Conservation (phyloP, 345 rosid species). For the Gossypium stocksii region DNA sequence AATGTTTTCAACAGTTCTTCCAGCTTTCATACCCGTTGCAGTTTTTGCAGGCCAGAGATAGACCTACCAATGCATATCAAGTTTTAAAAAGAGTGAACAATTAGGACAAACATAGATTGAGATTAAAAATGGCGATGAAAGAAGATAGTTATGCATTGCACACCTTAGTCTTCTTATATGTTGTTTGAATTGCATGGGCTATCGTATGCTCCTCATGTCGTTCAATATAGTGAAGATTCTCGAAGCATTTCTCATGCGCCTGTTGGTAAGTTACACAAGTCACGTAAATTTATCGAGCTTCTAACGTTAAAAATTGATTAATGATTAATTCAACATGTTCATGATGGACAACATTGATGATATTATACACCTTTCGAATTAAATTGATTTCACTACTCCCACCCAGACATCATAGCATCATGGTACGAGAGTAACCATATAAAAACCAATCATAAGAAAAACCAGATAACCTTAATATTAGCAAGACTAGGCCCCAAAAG, state of each 20-base stretch:
- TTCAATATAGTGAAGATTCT: conserved; percentile 86
- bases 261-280: conserved; percentile 21
- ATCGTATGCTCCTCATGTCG: conserved; percentile 96
- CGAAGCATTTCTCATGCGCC: conserved; percentile 95
- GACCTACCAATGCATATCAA: conserved; percentile 37
- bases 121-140: not conserved
- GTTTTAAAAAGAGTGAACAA: not conserved
- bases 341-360: not conserved
- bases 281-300: not conserved
- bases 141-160: conserved; percentile 27
- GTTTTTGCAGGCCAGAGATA: conserved; percentile 96
- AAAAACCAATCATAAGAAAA: not conserved
- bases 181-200: conserved; percentile 79
- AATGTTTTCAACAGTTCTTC: conserved; percentile 73
- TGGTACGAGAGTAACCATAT: not conserved
- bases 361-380: not conserved
- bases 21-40: conserved; percentile 86
- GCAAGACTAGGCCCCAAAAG: not conserved
- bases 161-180: conserved; percentile 96
- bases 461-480: not conserved
- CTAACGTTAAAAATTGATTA: conserved; percentile 3
- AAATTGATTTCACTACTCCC: not conserved
- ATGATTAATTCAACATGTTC: not conserved
- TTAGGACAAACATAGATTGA: not conserved
- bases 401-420: not conserved